phyloP scores from a whole-genome alignment of 352 stramenopile species.

The Globisporangium solare region DNA sequence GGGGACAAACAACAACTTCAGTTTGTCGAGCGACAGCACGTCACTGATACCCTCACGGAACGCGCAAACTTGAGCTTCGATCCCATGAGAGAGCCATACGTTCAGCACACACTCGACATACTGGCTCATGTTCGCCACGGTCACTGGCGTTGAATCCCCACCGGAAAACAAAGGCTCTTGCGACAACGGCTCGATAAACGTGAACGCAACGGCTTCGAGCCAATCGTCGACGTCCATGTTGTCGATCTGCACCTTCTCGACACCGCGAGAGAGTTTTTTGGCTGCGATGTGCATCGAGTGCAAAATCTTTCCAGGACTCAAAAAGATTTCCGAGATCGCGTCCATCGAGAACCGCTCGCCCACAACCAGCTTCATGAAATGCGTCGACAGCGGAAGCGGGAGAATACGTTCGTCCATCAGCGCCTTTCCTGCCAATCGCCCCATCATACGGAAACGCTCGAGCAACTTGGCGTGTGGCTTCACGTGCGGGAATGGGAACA shows the following conservation, averaged over 20 bases:
- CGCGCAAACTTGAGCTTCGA: constrained; percentile 55
- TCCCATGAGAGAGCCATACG: constrained; percentile 62
- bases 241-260: constrained; percentile 48
- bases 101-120: constrained; percentile 59
- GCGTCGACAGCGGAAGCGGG: constrained; percentile 58
- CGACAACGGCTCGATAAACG: constrained; percentile 77
- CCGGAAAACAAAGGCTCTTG: constrained; percentile 48
- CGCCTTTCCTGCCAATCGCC: constrained; percentile 72
- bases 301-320: constrained; percentile 58
- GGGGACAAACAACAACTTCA: constrained; percentile 61
- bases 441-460: constrained; percentile 80
- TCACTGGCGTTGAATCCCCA: constrained; percentile 45
- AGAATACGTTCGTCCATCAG: constrained; percentile 80
- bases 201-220: constrained; percentile 61
- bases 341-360: constrained; percentile 50
- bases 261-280: constrained; percentile 21
- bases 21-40: constrained; percentile 63
- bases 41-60: constrained; percentile 78
- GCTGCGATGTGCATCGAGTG: constrained; percentile 48
- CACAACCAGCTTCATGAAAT: constrained; percentile 78
- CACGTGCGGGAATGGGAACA: constrained; percentile 68
- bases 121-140: constrained; percentile 37
- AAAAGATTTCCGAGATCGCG: constrained; percentile 56
- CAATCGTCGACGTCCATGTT: constrained; percentile 41
- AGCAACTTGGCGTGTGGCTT: constrained; percentile 28